phyloP scores from a whole-genome alignment of 176 grass and related monocot genomes.

The Pontederia paniculata region DNA sequence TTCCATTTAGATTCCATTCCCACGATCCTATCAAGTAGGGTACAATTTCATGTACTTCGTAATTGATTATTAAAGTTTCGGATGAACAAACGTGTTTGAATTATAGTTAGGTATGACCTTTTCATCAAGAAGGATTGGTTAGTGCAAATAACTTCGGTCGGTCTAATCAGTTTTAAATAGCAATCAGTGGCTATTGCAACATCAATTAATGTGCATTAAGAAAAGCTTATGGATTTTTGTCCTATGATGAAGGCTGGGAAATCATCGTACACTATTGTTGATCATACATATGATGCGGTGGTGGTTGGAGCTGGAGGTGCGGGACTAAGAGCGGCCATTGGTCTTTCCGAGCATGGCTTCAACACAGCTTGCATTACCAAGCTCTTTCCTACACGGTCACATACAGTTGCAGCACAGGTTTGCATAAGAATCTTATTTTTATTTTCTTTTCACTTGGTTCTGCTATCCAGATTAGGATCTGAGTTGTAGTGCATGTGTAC shows the following conservation, averaged over 20 bases:
- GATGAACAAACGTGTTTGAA: too few relatives aligned
- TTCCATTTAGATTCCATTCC: too few relatives aligned
- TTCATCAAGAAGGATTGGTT: too few relatives aligned
- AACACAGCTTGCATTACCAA: slow-evolving; percentile 98
- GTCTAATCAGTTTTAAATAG: background rate
- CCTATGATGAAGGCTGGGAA: slow-evolving; percentile 21
- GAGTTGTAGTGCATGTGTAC: background rate
- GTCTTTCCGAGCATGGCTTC: slow-evolving; percentile 88
- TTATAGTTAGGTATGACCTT: too few relatives aligned
- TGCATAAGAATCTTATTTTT: slow-evolving; percentile 3
- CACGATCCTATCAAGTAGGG: too few relatives aligned
- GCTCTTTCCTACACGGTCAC: slow-evolving; percentile 93
- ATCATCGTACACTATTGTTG: slow-evolving; percentile 80
- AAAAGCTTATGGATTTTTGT: background rate
- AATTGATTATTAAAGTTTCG: too few relatives aligned
- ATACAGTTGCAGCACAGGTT: slow-evolving; percentile 91
- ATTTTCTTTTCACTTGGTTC: background rate
- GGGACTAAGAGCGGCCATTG: slow-evolving; percentile 81
- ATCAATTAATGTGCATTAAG: slow-evolving; percentile 1
- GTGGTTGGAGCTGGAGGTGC: slow-evolving; percentile 91
- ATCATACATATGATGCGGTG: slow-evolving; percentile 89
- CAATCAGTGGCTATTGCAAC: background rate
- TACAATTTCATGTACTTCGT: too few relatives aligned
- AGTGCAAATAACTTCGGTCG: too few relatives aligned
- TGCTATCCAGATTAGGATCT: background rate